Evolutionary conservation across 345 rosid genomes (phyloP), one percentile per base, ranked within the genome.

Genomic region (Eutrema japonicum): DNA sequence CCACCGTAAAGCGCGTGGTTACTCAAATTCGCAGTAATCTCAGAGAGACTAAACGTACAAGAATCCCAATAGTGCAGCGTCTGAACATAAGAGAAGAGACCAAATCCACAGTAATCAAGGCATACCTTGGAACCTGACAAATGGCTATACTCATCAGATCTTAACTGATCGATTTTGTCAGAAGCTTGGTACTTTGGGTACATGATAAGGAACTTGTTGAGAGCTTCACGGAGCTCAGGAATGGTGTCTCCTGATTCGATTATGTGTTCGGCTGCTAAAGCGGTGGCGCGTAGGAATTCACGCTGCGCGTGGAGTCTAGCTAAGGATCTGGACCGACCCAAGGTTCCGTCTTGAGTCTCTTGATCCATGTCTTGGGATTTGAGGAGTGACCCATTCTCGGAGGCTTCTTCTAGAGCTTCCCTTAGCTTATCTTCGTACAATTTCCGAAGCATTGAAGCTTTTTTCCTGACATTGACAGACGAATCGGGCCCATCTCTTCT

Each of bases 31-130:
- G 93, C 93, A 80, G 97, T 89, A 10, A 92, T 88, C 79, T 92
- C 97, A 33, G 88, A 84, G 71, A 92, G 83, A 76, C 85, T 85
- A 81, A 92, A 89, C 8, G 92, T 80, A 14, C 93, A 82, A 6
- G 97, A 73, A 64, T 88, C 93, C 90, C 93, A 89, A 72, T 80
- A 77, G 53, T 83, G 87, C 7, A 85, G 86, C 35, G 89, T 85
- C 37, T 92, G 97, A 53, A 82, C 73, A 63, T 85, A 78, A 30
- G 97, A 92, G 75, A 92, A 92, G 60, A 92, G 81, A 53, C 97
- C 97, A 68, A 88, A 92, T 42, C 97, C 97, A 68, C 97, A 92
- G 72, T 92, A 89, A 82, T 92, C 97, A 61, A 92, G 97, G 35
- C 97, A 92, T 84, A 92, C 97, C 90, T 86, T 89, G 1, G 87